A percentile compares a stretch with the other conserved stretches of the same genome.
Evolutionary conservation across 768 basidiomycete genomes (phyloP).

Genomic region (Cystofilobasidium capitatum): DNA sequence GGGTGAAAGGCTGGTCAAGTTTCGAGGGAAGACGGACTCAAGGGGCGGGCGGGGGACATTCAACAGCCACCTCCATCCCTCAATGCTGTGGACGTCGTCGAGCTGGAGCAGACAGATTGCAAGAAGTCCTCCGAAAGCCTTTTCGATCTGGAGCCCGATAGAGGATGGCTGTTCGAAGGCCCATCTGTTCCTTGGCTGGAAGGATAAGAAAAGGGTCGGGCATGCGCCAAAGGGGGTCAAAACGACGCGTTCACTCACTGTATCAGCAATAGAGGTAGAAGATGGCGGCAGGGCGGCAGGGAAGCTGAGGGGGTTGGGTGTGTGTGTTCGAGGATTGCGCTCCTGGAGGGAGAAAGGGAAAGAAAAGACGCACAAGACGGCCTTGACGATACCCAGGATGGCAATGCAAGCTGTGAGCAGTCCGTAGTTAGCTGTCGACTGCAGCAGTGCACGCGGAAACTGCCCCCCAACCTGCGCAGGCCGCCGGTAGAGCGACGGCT

Average conservation of each 20-base stretch:
- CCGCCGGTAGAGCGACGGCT: slow-evolving; percentile 32
- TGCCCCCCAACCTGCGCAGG: slow-evolving; percentile 32
- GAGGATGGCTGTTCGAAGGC: slow-evolving; percentile 32
- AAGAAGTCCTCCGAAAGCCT: slow-evolving; percentile 37
- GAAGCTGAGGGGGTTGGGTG: neutral
- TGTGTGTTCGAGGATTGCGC: neutral
- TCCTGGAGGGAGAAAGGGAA: neutral
- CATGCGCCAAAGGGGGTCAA: neutral
- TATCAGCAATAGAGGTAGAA: slow-evolving; percentile 33
- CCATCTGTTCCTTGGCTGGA: slow-evolving; percentile 19
- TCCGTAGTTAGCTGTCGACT: slow-evolving; percentile 30
- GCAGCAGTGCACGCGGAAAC: slow-evolving; percentile 34
- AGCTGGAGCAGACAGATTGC: slow-evolving; percentile 34
- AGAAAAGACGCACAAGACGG: neutral
- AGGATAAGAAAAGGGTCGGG: too few relatives aligned
- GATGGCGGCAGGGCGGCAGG: slow-evolving; percentile 36
- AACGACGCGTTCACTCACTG: neutral
- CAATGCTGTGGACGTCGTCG: slow-evolving; percentile 31
- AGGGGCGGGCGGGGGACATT: neutral
- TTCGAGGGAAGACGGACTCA: neutral
- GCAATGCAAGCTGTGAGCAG: slow-evolving; percentile 32
- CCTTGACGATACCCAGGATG: slow-evolving; percentile 28
- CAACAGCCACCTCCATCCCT: slow-evolving; percentile 38
- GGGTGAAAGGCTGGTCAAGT: neutral
- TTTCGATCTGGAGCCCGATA: slow-evolving; percentile 34